A percentile compares a stretch with the other conserved stretches of the same genome.
Evolutionary conservation across 2,329 filamentous ascomycete genomes (phyloP).

Genomic region (Curvularia verruculosa): DNA sequence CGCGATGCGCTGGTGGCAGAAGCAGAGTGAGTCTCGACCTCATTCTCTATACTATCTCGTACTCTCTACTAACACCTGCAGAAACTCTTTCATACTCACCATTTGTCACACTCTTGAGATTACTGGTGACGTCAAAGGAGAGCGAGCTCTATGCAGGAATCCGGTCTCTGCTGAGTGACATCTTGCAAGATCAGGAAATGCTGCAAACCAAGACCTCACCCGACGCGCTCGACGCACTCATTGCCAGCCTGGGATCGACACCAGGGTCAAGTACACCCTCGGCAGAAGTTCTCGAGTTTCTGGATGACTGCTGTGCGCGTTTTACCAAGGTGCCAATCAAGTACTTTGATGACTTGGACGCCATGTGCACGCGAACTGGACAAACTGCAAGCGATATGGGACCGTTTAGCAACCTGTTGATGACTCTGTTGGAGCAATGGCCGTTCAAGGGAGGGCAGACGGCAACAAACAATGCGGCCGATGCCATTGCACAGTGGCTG

Average conservation of each 20-base stretch:
- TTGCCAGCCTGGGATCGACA: conserved; percentile 56
- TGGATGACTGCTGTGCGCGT: conserved; percentile 82
- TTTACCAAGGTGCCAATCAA: conserved; percentile 80
- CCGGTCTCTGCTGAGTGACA: conserved; percentile 62
- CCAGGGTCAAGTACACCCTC: conserved; percentile 34
- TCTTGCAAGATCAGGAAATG: conserved; percentile 71
- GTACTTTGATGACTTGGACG: conserved; percentile 74
- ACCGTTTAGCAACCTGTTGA: conserved; percentile 67
- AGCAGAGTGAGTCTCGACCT: conserved; percentile 55
- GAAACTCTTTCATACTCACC: conserved; percentile 69
- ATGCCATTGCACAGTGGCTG: conserved; percentile 45
- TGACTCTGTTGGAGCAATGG: conserved; percentile 78
- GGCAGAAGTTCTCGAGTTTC: conserved; percentile 66
- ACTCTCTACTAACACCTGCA: conserved; percentile 26
- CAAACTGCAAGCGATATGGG: conserved; percentile 25
- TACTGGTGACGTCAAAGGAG: conserved; percentile 59
- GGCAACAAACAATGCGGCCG: conserved; percentile 33
- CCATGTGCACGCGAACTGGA: conserved; percentile 46
- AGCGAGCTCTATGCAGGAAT: conserved; percentile 60
- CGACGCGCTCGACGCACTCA: conserved; percentile 53
- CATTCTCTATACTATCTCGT: too few species aligned
- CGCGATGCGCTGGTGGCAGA: conserved; percentile 89
- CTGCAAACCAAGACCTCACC: conserved; percentile 56
- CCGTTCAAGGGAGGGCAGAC: conserved; percentile 60
- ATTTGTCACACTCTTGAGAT: conserved; percentile 71